Conservation (phyloP, 2,329 filamentous ascomycete species). For the Colletotrichum acutatum region DNA sequence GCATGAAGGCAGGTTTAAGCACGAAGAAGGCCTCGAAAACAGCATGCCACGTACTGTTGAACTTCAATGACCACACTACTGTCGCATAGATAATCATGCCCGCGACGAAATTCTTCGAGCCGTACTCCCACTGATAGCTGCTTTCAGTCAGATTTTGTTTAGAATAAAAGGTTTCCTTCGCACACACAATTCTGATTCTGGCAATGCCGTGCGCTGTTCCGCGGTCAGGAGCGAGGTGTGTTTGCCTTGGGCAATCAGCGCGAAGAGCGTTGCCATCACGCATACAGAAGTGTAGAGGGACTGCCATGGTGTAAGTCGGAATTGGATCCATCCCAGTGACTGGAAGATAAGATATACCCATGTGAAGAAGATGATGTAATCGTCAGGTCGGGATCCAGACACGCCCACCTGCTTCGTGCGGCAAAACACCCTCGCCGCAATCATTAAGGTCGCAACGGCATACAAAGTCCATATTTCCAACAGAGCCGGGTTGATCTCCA, state of each 20-base stretch:
- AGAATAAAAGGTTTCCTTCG: too few species aligned
- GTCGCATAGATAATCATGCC: conserved; percentile 46
- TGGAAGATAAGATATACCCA: conserved; percentile 36
- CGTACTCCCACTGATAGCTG: conserved; percentile 41
- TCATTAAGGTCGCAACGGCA: conserved; percentile 43
- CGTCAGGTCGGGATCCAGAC: conserved; percentile 45
- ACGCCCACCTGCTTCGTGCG: conserved; percentile 47
- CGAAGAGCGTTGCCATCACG: conserved; percentile 36
- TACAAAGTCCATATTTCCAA: conserved; percentile 52
- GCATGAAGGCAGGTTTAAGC: not conserved
- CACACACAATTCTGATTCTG: conserved; percentile 38
- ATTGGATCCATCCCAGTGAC: too few species aligned
- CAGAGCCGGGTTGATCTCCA: conserved; percentile 30
- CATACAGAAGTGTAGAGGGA: conserved; percentile 10
- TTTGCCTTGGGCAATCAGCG: conserved; percentile 42
- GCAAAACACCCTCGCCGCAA: conserved; percentile 45
- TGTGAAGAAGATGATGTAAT: conserved; percentile 45
- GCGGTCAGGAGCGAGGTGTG: conserved; percentile 44
- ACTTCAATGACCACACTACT: conserved; percentile 52
- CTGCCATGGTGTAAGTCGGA: not conserved
- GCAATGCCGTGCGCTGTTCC: conserved; percentile 46
- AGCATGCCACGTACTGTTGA: conserved; percentile 43
- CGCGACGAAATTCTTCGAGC: conserved; percentile 49
- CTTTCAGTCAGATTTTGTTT: not conserved
- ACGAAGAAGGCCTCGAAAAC: too few species aligned